A percentile compares a stretch with the other conserved stretches of the same genome.
These are phyloP conservation scores for Tetracladium marchalianum DNA, from an alignment of 495 filamentous ascomycete species.

Conservation along the genomic window DNA sequence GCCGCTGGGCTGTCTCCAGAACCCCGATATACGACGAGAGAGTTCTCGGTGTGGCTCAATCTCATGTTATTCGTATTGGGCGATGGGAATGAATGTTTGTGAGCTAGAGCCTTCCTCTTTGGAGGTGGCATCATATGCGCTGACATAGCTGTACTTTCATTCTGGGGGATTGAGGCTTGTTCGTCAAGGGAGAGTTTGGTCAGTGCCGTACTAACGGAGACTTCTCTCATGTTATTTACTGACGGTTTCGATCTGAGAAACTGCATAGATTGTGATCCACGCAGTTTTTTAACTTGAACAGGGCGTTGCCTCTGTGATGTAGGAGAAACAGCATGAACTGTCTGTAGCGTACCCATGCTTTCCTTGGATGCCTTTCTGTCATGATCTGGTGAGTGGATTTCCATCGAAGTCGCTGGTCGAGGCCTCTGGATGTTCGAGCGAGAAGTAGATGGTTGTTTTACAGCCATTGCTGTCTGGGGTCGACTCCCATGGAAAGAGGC, in stretches of 20 bases:
- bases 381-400: slow-evolving; percentile 36
- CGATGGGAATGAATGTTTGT: slow-evolving; percentile 10
- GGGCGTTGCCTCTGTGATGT: slow-evolving; percentile 13
- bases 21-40: slow-evolving; percentile 11
- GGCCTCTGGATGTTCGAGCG: slow-evolving; percentile 24
- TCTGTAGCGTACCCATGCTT: slow-evolving; percentile 57
- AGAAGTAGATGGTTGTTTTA: slow-evolving; percentile 14
- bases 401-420: slow-evolving; percentile 53
- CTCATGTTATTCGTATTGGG: slow-evolving; percentile 4
- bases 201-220: slow-evolving; percentile 27
- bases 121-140: not conserved
- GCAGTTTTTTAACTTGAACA: slow-evolving; percentile 18
- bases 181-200: slow-evolving; percentile 21
- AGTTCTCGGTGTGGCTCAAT: slow-evolving; percentile 3
- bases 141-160: slow-evolving; percentile 12
- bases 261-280: slow-evolving; percentile 21
- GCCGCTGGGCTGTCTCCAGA: slow-evolving; percentile 12
- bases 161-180: not conserved
- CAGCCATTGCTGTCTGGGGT: slow-evolving; percentile 24
- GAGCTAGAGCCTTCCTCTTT: not conserved
- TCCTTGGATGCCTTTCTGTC: slow-evolving; percentile 28
- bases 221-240: slow-evolving; percentile 19
- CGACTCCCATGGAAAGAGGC: slow-evolving; percentile 31
- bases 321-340: slow-evolving; percentile 17
- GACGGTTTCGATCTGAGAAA: slow-evolving; percentile 11